Evolutionary conservation across 495 filamentous ascomycete genomes (phyloP), one percentile per base, ranked within the genome.

Genomic region (Symbiotaphrina buchneri): DNA sequence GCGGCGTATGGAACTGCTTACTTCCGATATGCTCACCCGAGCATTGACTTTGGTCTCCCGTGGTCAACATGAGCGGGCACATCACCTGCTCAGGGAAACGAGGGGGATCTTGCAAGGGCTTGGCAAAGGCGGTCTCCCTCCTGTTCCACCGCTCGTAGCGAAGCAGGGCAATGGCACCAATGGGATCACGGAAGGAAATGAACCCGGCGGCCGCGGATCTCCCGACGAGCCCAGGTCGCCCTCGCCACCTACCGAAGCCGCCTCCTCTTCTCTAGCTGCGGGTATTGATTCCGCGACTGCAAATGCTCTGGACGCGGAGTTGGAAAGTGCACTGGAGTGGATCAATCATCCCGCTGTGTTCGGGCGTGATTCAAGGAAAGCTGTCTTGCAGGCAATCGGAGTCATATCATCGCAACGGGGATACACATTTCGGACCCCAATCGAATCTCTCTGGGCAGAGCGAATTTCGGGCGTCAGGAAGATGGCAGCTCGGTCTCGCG

Each of bases 271-370:
- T 0, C 70, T 73, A 5, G 59, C 68, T 5, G 62, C 69, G 2
- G 72, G 76, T 6, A 81, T 94, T 33, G 84, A 93, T 42, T 43
- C 59, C 4, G 53, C 60, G 18, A 87, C 79, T 3, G 77, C 95
- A 42, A 58, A 65, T 13, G 90, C 90, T 3, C 68, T 99, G 10
- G 87, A 95, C 44, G 68, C 76, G 4, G 87, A 95, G 43, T 63
- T 99, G 6, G 78, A 94, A 45, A 60, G 78, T 6, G 72, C 75
- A n/a, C 58, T 99, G n/a, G 87, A 99, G 49, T 99, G 87, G 87
- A 95, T 99, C 47, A 80, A 74, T 42, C 90, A 99, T 45, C 90
- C 87, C 4, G 85, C 85, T 1, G 78, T 95, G 5, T 99, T 99
- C 41, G 69, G 73, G 16, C 70, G 87, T n/a, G 87, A 99, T 48